phyloP scores from a whole-genome alignment of 371 early-diverging fungal species.

The Entomophthora muscae region DNA sequence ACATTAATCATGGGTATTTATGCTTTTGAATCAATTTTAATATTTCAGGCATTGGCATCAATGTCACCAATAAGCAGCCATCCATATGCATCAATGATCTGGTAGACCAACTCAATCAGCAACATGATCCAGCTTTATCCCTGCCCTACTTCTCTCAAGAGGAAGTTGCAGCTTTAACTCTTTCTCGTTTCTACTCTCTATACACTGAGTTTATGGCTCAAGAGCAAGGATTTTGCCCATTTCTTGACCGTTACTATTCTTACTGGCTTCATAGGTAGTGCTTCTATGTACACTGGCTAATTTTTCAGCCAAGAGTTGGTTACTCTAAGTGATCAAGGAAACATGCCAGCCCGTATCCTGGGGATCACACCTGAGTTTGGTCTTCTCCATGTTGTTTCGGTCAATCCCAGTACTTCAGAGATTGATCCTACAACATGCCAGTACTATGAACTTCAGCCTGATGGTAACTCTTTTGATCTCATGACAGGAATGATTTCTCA shows the following conservation, averaged over 20 bases:
- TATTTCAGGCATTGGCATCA: slow-evolving; percentile 54
- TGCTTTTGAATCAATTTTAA: not conserved
- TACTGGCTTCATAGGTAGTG: slow-evolving; percentile 72
- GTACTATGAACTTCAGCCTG: slow-evolving; percentile 64
- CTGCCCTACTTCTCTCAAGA: slow-evolving; percentile 38
- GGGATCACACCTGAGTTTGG: slow-evolving; percentile 61
- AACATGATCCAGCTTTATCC: slow-evolving; percentile 20
- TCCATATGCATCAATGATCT: slow-evolving; percentile 70
- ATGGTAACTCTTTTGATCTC: slow-evolving; percentile 94
- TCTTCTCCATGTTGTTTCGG: slow-evolving; percentile 42
- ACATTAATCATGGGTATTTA: slow-evolving; percentile 52
- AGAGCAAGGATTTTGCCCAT: slow-evolving; percentile 67
- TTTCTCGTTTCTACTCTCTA: slow-evolving; percentile 50
- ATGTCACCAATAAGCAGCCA: slow-evolving; percentile 60
- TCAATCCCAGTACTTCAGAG: slow-evolving; percentile 19
- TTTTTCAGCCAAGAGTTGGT: slow-evolving; percentile 41
- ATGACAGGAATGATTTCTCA: slow-evolving; percentile 63
- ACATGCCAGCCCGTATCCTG: slow-evolving; percentile 33
- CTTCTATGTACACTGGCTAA: too few species aligned
- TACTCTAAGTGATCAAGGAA: slow-evolving; percentile 33
- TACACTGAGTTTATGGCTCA: slow-evolving; percentile 25
- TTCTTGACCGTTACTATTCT: slow-evolving; percentile 51
- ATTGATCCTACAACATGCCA: slow-evolving; percentile 15
- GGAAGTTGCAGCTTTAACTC: slow-evolving; percentile 44
- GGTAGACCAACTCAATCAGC: slow-evolving; percentile 30